Conservation (phyloP, 129 eudicot genomes). For the Chrysanthemum lavandulifolium region DNA sequence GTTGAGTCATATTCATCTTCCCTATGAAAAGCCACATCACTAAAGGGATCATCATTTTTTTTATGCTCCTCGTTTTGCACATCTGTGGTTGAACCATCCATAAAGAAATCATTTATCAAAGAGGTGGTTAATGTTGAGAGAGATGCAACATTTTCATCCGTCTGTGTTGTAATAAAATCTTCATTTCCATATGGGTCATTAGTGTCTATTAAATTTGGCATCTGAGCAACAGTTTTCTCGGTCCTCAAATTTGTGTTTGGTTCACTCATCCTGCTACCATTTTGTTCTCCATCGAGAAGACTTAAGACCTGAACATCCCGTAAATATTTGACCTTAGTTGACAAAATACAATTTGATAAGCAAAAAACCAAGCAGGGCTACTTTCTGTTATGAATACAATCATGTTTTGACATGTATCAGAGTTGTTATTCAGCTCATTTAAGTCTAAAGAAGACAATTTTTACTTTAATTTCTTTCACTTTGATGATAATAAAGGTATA, state of each 20-base stretch:
- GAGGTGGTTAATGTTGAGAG: conserved; percentile 73
- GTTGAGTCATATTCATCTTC: conserved; percentile 46
- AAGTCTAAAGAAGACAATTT: too few relatives aligned
- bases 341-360: neutral
- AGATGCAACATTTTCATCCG: conserved; percentile 37
- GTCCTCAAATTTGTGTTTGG: conserved; percentile 38
- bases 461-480: too few relatives aligned
- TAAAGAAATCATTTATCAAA: conserved; percentile 62
- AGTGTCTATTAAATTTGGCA: conserved; percentile 91
- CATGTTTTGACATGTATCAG: too few relatives aligned
- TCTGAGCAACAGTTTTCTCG: conserved; percentile 44
- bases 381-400: too few relatives aligned
- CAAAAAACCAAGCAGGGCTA: too few relatives aligned
- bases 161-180: conserved; percentile 26
- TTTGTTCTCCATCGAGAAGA: conserved; percentile 57
- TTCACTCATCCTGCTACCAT: conserved; percentile 39
- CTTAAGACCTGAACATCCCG: conserved; percentile 57
- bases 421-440: too few relatives aligned
- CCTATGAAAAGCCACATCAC: conserved; percentile 86
- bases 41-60: conserved; percentile 50
- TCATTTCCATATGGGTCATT: conserved; percentile 45
- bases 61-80: too few relatives aligned
- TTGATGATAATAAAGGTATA: too few relatives aligned
- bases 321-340: conserved; percentile 71
- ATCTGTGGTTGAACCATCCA: too few relatives aligned